Conservation (phyloP, 2,329 filamentous ascomycete species). For the Talaromyces sp. region DNA sequence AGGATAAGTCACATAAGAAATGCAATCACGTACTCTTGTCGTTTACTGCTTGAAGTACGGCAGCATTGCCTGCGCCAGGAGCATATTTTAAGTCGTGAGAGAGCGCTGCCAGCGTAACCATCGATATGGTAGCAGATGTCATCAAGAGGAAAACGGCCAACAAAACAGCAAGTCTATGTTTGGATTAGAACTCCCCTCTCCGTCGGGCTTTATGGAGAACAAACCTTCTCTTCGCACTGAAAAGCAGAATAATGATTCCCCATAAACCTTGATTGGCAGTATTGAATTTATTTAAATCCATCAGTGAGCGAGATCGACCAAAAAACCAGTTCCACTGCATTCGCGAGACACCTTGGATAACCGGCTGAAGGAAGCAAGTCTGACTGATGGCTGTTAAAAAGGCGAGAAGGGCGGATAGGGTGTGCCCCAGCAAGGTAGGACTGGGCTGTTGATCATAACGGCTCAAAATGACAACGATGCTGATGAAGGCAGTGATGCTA, state of each 20-base stretch:
- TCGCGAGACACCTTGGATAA: slow-evolving; percentile 4
- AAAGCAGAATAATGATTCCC: slow-evolving; percentile 5
- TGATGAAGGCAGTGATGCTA: background rate
- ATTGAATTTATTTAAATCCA: slow-evolving; percentile 5
- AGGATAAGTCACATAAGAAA: background rate
- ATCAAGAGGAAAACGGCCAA: slow-evolving; percentile 5
- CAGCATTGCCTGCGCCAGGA: background rate
- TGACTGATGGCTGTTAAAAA: slow-evolving; percentile 8
- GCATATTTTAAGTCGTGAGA: background rate
- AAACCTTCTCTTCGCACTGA: slow-evolving; percentile 8
- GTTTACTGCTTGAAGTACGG: background rate
- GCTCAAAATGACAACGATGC: background rate
- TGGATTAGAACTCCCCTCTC: background rate
- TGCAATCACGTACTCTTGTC: background rate
- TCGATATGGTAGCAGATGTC: slow-evolving; percentile 6
- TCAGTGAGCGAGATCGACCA: background rate
- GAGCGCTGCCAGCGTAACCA: slow-evolving; percentile 4
- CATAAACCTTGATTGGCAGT: slow-evolving; percentile 3
- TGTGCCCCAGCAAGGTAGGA: slow-evolving; percentile 4
- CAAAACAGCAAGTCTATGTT: background rate
- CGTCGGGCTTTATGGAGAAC: background rate
- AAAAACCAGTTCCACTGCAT: slow-evolving; percentile 5
- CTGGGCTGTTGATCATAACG: background rate
- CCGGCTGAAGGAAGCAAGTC: slow-evolving; percentile 1
- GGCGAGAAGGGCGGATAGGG: slow-evolving; percentile 1